Evolutionary conservation across 768 basidiomycete genomes (phyloP).

Genomic region (Leccinum arenicola): DNA sequence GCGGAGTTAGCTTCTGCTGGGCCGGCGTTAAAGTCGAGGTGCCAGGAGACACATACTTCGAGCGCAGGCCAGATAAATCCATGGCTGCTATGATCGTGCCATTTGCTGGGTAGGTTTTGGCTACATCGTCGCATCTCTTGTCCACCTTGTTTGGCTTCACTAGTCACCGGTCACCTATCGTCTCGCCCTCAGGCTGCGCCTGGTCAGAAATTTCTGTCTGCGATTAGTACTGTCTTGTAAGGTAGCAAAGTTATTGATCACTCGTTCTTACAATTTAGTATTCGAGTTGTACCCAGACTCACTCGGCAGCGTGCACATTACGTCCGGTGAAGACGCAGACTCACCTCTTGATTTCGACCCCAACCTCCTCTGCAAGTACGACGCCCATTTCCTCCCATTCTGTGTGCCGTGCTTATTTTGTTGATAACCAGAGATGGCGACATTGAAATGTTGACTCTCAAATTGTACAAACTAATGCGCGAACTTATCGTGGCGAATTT

Average conservation of each 20-base stretch:
- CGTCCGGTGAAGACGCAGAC: constrained; percentile 38
- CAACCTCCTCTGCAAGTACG: constrained; percentile 43
- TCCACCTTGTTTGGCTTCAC: not conserved
- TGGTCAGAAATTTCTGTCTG: constrained; percentile 27
- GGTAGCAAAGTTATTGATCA: not conserved
- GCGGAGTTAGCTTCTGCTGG: constrained; percentile 47
- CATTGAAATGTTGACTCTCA: constrained; percentile 44
- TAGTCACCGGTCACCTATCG: constrained; percentile 32
- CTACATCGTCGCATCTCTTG: not conserved
- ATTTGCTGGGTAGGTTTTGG: constrained; percentile 36
- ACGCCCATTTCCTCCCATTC: not conserved
- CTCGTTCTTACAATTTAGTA: not conserved
- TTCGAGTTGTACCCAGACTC: constrained; percentile 44
- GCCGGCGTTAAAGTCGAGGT: constrained; percentile 44
- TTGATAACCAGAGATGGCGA: constrained; percentile 28
- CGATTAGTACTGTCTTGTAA: constrained; percentile 35
- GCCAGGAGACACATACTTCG: constrained; percentile 51
- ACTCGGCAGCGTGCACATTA: constrained; percentile 48
- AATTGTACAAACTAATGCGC: constrained; percentile 49
- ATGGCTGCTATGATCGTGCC: constrained; percentile 42
- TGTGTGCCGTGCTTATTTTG: not conserved
- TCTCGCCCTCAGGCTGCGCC: constrained; percentile 11
- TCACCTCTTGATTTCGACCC: constrained; percentile 46
- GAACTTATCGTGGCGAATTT: constrained; percentile 39
- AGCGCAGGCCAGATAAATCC: constrained; percentile 51